Evolutionary conservation across 2,329 filamentous ascomycete genomes (phyloP).

Genomic region (Massarina eburnea): DNA sequence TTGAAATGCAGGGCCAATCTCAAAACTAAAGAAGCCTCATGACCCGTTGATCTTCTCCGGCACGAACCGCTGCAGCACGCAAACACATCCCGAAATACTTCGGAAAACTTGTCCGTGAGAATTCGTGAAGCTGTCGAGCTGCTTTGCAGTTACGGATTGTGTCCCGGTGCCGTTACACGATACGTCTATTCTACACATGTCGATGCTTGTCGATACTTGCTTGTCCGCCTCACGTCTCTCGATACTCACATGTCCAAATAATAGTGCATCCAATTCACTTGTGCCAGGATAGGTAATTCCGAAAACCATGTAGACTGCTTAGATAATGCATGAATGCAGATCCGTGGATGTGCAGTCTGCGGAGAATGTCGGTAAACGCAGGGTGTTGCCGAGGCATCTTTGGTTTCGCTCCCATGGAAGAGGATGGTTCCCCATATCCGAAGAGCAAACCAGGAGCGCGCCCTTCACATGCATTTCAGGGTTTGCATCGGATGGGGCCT

Average conservation of each 20-base stretch:
- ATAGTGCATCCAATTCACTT: background rate
- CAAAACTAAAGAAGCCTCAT: background rate
- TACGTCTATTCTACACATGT: no score
- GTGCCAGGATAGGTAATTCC: background rate
- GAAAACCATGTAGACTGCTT: background rate
- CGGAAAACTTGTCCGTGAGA: background rate
- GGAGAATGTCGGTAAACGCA: background rate
- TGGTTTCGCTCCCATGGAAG: no score
- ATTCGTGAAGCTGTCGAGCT: background rate
- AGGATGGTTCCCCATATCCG: no score
- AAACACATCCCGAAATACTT: background rate
- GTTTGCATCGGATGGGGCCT: no score
- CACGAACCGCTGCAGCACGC: constrained; percentile 1
- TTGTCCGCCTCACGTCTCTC: no score
- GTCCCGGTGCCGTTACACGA: background rate
- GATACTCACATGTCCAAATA: background rate
- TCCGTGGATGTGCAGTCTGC: background rate
- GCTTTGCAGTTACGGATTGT: background rate
- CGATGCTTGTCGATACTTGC: no score
- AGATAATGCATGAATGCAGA: background rate
- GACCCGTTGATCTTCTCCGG: background rate
- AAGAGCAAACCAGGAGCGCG: no score
- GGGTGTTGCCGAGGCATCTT: no score
- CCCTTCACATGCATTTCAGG: no score
- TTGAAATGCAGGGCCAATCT: no score